Percentiles rank a stretch among this genome's conserved stretches.
Evolutionary conservation across 1,284 basidiomycete genomes (phyloP).

Genomic region (Ustilago esculenta): DNA sequence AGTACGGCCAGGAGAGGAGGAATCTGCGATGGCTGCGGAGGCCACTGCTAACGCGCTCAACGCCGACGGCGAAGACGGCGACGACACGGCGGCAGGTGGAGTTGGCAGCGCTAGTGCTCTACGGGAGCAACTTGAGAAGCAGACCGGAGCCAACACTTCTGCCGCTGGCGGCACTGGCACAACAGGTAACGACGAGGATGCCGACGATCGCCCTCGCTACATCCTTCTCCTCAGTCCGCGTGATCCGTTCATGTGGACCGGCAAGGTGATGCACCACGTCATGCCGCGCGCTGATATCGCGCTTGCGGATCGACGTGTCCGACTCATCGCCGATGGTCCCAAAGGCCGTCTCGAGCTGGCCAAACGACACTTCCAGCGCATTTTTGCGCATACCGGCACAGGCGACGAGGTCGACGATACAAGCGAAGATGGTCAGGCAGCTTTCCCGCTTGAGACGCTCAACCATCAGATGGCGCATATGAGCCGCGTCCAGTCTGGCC

Average conservation of each 20-base stretch:
- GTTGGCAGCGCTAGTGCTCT: constrained; percentile 22
- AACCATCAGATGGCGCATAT: constrained; percentile 91
- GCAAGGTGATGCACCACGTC: constrained; percentile 75
- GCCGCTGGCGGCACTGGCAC: constrained; percentile 42
- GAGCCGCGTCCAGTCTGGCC: constrained; percentile 85
- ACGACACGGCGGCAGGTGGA: constrained; percentile 18
- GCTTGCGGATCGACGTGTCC: constrained; percentile 62
- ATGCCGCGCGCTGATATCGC: constrained; percentile 60
- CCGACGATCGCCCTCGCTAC: constrained; percentile 72
- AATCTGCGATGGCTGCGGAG: constrained; percentile 36
- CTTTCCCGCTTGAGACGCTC: constrained; percentile 72
- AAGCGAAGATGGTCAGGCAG: constrained; percentile 37
- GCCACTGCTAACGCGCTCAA: constrained; percentile 35
- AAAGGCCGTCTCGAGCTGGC: constrained; percentile 79
- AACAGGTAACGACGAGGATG: constrained; percentile 67
- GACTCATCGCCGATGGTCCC: constrained; percentile 74
- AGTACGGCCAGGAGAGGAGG: constrained; percentile 51
- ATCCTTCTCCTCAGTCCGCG: constrained; percentile 87
- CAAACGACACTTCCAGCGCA: constrained; percentile 76
- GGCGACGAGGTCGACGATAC: constrained; percentile 56
- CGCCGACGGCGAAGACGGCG: constrained; percentile 37
- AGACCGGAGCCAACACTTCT: constrained; percentile 6
- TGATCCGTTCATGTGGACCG: constrained; percentile 91
- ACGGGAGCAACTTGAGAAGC: constrained; percentile 43
- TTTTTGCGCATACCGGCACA: constrained; percentile 35